Base-by-base conservation (phyloP, 1,139 yeast genomes). In the Nakaseomyces glabratus region DNA sequence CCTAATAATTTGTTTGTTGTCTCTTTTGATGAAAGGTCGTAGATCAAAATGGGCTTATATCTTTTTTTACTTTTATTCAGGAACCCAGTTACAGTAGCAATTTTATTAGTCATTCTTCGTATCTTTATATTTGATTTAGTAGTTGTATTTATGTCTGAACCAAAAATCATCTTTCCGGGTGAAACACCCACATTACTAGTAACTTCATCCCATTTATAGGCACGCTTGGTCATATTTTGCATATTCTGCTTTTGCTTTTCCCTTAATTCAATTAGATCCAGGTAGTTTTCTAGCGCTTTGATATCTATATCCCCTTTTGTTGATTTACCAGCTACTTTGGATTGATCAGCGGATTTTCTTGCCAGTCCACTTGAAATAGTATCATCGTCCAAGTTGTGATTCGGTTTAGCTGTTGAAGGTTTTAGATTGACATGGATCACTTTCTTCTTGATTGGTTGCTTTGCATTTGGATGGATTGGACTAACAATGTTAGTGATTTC, bases 121-220 rank as follows among this genome's bases (percentile, higher is more conserved):
- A 28, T 24, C 8, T 14, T 20, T 14, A 28, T 28, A 6, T 19
- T 19, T 1, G 23, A 14, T 19, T 15, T 28, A 3, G 11, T 13
- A 4, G 13, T 5, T 5, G n/a, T 13, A 13, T 14, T 28, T 3
- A 20, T 11, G 4, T 20, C 19, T 8, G 16, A 10, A 8, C 17
- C 4, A 8, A 28, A 28, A 9, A 20, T n/a, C 20, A 28, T 13
- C 4, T 28, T 13, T 6, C 24, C 24, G 14, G 23, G 19, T 7
- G 24, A 10, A 13, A 20, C 12, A 14, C 14, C 32, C 10, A 20
- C 4, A 13, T 28, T 23, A 10, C 20, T 4, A 14, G 19, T 19
- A 13, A 20, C 23, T 13, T 12, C 30, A 6, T 20, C 14, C 32
- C 32, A 28, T 2, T 28, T 20, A n/a, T 28, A 28, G 19, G 20